Evolutionary conservation across 2,329 filamentous ascomycete genomes (phyloP), one percentile per base, ranked within the genome.

Genomic region (Arthrinium puccinioides): DNA sequence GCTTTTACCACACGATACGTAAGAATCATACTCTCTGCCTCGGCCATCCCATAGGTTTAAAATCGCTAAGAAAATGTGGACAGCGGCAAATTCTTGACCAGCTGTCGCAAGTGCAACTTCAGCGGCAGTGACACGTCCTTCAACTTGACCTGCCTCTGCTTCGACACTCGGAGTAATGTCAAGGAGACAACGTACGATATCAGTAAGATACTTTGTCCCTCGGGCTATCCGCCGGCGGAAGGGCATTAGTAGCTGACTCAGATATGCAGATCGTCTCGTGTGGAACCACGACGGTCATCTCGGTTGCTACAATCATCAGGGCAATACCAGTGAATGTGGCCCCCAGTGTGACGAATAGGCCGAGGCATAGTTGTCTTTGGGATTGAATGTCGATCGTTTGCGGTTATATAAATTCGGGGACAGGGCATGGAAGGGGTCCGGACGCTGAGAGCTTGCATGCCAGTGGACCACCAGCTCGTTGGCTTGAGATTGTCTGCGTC

Each of bases 201-300:
- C 34, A 55, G 53, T 52, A 48, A 18, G 54, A 36, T 31, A 21
- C 14, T 19, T 13, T 31, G 7, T 33, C 9, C 3, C 15, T 14
- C 14, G 10, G n/a, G 1, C 7, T 24, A 20, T 27, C 2, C 21
- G 21, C 9, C 3, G 21, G 26, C 16, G 19, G 19, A 18, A 16
- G 23, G 11, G 20, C n/a, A 21, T 13, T 3, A 32, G 26, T 23
- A 14, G 32, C 40, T 23, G 31, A 11, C 39, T 44, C 34, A 21
- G 36, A 32, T 6, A 23, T 18, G 18, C 21, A 65, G 62, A 66
- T 42, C 47, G 47, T 5, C 34, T 62, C 14, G 38, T 66, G 20
- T 59, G 54, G 46, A 59, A 65, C 38, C 48, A 51, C 7, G 47
- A 65, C 28, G 63, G 63, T 5, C 43, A 44, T n/a, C 44, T 63